Percentiles rank a stretch among this genome's conserved stretches.
phyloP scores from a whole-genome alignment of 1,139 yeast genomes.

The Geotrichum siamense region DNA sequence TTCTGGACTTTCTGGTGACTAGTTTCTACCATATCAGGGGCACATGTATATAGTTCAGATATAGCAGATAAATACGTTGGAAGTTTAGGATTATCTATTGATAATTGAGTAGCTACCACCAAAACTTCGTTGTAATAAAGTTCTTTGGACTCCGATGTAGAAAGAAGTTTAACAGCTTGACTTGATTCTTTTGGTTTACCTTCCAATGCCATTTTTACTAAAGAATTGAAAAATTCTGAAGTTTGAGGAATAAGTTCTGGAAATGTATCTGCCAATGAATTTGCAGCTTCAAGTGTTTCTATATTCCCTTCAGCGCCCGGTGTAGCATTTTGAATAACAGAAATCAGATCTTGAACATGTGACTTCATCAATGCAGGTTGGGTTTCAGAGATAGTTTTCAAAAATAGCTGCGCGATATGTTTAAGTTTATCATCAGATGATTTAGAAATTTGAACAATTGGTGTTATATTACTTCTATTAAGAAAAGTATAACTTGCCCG shows the following conservation, averaged over 20 bases:
- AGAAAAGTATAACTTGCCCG: conserved; percentile 56
- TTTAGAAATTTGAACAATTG: conserved; percentile 45
- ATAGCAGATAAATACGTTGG: conserved; percentile 54
- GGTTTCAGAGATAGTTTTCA: conserved; percentile 53
- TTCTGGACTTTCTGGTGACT: conserved; percentile 54
- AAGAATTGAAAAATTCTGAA: conserved; percentile 34
- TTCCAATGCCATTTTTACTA: conserved; percentile 40
- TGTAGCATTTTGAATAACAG: conserved; percentile 34
- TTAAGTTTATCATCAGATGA: conserved; percentile 34
- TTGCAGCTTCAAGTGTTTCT: conserved; percentile 52
- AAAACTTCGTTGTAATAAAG: conserved; percentile 36
- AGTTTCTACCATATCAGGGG: conserved; percentile 47
- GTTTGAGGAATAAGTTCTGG: conserved; percentile 35
- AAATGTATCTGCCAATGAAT: conserved; percentile 48
- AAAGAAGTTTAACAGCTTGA: conserved; percentile 56
- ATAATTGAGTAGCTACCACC: conserved; percentile 35
- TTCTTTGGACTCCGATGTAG: conserved; percentile 40
- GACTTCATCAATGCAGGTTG: conserved; percentile 60
- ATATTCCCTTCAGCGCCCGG: conserved; percentile 31
- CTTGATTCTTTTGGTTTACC: conserved; percentile 62
- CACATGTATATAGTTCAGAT: conserved; percentile 52
- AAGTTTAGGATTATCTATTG: conserved; percentile 35
- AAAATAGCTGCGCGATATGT: conserved; percentile 43
- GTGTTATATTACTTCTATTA: conserved; percentile 58
- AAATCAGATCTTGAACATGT: conserved; percentile 48